Percentiles rank a stretch among this genome's conserved stretches.
phyloP scores from a whole-genome alignment of 495 filamentous ascomycete genomes.

The Daldinia vernicosa region DNA sequence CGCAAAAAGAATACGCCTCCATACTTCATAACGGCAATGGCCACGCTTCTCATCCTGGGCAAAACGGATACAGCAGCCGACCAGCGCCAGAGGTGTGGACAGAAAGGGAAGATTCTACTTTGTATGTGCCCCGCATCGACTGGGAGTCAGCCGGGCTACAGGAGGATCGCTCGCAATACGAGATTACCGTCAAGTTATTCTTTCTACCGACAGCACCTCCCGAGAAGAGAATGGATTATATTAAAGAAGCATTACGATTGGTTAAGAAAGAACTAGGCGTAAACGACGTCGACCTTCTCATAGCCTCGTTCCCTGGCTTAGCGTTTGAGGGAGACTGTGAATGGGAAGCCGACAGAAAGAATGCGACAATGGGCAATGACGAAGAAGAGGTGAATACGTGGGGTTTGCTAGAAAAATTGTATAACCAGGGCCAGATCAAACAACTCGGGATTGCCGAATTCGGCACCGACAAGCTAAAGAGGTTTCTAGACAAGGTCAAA shows the following conservation, averaged over 20 bases:
- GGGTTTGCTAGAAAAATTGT: conserved; percentile 76
- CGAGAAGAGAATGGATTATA: conserved; percentile 69
- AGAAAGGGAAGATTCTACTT: conserved; percentile 59
- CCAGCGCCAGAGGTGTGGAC: conserved; percentile 69
- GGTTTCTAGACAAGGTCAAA: conserved; percentile 64
- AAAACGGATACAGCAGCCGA: conserved; percentile 40
- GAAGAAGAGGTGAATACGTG: conserved; percentile 73
- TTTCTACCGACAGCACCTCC: conserved; percentile 77
- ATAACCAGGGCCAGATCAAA: conserved; percentile 73
- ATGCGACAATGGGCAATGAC: conserved; percentile 66
- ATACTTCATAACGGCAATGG: conserved; percentile 42
- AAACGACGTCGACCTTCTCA: conserved; percentile 82
- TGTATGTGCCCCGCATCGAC: conserved; percentile 82
- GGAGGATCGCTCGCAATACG: conserved; percentile 83
- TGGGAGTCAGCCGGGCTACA: conserved; percentile 73
- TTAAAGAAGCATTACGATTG: conserved; percentile 76
- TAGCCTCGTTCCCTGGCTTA: conserved; percentile 92
- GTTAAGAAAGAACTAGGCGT: conserved; percentile 82
- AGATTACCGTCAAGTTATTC: conserved; percentile 94
- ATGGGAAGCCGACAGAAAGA: conserved; percentile 73
- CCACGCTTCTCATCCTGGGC: conserved; percentile 17
- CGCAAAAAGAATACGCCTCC: conserved; percentile 67
- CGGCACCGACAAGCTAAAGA: conserved; percentile 77
- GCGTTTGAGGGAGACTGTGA: conserved; percentile 93
- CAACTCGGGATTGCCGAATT: conserved; percentile 91